Evolutionary conservation across 495 filamentous ascomycete genomes (phyloP), one percentile per base, ranked within the genome.

Genomic region (Melanomma pulvis-pyrius): DNA sequence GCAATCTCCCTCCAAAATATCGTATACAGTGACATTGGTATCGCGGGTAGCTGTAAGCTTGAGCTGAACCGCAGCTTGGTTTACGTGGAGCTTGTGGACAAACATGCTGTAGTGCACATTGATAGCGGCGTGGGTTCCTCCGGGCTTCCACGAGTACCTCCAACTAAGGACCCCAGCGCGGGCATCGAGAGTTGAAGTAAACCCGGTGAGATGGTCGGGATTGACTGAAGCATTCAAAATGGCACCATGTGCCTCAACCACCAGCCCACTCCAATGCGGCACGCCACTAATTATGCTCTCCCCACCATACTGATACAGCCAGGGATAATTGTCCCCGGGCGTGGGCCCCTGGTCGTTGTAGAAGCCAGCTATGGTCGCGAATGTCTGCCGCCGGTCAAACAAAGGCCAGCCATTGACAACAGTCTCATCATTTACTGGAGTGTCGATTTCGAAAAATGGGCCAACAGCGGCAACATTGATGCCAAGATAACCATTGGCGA

Each of bases 231-330:
- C 85, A 75, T 88, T 83, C 61, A 88, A 85, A 3, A 79, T 77
- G 15, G 79, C 74, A 24, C 80, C 75, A 21, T 83, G 85, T 30
- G 88, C 77, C 53, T 87, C 82, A 21, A 90, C 74, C 25, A 87
- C 74, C 29, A 90, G 73, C 11, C 86, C 86, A 41, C 77, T 76
- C 86, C 86, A 91, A 67, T 90, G 88, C 1, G 90, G 90, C 30
- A 93, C 80, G 41, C 90, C 90, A 47, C 83, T 85, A 68, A 92
- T 91, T 22, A 88, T 85, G 61, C 83, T 88, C 71, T 93, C 90
- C 26, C 82, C 82, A 17, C 89, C 90, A 73, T 90, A 88, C 67
- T 90, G 83, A 59, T 84, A 79, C 29, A 92, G 76, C 89, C 90
- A 92, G 4, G 79, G 79, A 69, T 88, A 92, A 71, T 93, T 93